Conservation (phyloP, 305 asterid species). For the Fraxinus xanthoxyloides region DNA sequence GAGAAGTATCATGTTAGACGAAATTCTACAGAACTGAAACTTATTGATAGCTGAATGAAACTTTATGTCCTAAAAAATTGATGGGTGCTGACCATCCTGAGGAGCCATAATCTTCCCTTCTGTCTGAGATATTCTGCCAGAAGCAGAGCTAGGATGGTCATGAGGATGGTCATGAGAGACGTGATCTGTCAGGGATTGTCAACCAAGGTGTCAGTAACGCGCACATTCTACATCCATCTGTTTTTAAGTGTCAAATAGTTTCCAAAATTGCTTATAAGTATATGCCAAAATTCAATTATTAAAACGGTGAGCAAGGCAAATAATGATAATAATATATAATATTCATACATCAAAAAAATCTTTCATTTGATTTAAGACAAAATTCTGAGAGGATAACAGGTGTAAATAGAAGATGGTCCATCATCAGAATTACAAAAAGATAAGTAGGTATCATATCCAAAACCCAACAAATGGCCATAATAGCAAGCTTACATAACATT, state of each 20-base stretch:
- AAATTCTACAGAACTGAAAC: constrained; percentile 12
- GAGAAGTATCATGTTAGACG: constrained; percentile 19
- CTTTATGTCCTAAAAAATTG: constrained; percentile 1
- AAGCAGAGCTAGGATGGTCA: constrained; percentile 73
- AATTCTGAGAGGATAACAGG: background rate
- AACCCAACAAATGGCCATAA: background rate
- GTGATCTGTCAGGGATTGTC: constrained; percentile 45
- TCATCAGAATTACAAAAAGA: background rate
- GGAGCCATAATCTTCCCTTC: constrained; percentile 42
- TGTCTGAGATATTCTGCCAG: constrained; percentile 44
- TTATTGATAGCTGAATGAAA: background rate
- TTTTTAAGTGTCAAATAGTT: constrained; percentile 5
- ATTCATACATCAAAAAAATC: background rate
- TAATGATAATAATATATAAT: constrained; percentile 4
- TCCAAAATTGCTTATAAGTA: constrained; percentile 1
- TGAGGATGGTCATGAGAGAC: constrained; percentile 43
- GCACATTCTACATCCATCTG: constrained; percentile 6
- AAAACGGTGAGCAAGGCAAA: background rate
- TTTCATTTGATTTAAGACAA: background rate
- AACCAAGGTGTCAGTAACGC: constrained; percentile 25
- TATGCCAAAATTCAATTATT: constrained; percentile 4
- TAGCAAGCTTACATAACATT: constrained; percentile 9
- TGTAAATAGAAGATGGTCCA: background rate
- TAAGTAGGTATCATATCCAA: background rate
- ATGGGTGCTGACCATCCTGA: constrained; percentile 52